Percentiles rank a stretch among this genome's conserved stretches.
These are phyloP conservation scores for Neurospora africana DNA, from an alignment of 495 filamentous ascomycete species.

Conservation along the genomic window DNA sequence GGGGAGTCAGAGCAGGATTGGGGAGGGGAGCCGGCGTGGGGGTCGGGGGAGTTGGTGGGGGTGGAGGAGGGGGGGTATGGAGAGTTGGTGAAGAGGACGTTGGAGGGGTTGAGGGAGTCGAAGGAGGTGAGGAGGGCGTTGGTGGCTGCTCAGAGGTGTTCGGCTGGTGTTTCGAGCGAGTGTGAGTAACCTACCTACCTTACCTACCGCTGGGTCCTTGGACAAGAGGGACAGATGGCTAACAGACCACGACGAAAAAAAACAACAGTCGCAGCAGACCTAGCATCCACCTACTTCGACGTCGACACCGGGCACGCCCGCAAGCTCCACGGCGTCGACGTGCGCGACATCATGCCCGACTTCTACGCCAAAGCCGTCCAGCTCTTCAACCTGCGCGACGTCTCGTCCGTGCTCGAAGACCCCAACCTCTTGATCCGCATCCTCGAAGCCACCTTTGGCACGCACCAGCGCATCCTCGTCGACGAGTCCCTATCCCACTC, in stretches of 20 bases:
- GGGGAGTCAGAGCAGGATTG: slow-evolving; percentile 1
- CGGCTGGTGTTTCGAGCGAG: slow-evolving; percentile 5
- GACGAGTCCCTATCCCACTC: slow-evolving; percentile 10
- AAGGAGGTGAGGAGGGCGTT: slow-evolving; percentile 14
- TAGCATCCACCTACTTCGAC: slow-evolving; percentile 16
- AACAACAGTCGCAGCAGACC: slow-evolving; percentile 13
- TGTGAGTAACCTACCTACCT: slow-evolving; percentile 16
- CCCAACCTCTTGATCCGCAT: slow-evolving; percentile 6
- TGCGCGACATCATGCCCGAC: slow-evolving; percentile 22
- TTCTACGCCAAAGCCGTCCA: slow-evolving; percentile 17
- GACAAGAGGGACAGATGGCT: too few relatives aligned
- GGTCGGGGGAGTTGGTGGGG: slow-evolving; percentile 6
- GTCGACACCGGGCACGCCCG: slow-evolving; percentile 22
- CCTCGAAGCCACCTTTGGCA: slow-evolving; percentile 12
- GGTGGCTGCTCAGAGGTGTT: slow-evolving; percentile 19
- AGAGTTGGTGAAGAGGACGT: slow-evolving; percentile 8
- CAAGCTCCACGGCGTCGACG: slow-evolving; percentile 18
- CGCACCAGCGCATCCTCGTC: slow-evolving; percentile 9
- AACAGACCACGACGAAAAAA: background rate
- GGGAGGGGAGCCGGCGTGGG: slow-evolving; percentile 15
- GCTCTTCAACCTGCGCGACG: slow-evolving; percentile 22
- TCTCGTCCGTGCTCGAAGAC: slow-evolving; percentile 4
- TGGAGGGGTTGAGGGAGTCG: slow-evolving; percentile 10
- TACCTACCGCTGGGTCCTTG: too few relatives aligned
- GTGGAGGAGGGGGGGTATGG: slow-evolving; percentile 14